phyloP scores from a whole-genome alignment of 78 protist species.

The Dictyostelium firmibasis region DNA sequence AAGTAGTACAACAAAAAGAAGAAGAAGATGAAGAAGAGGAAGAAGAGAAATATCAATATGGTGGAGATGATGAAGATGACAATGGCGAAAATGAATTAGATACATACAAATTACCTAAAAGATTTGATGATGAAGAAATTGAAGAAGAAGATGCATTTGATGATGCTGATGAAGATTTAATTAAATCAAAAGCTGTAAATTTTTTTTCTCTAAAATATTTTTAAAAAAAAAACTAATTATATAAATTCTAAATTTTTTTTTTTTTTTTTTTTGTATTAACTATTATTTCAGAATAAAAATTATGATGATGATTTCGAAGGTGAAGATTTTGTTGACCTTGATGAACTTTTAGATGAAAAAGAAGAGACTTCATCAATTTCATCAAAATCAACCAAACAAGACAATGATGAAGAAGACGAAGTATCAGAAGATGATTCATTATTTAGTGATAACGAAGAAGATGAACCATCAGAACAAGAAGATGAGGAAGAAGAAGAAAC shows the following conservation, averaged over 20 bases:
- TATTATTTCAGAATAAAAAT: slow-evolving; percentile 6
- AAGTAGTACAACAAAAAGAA: neutral
- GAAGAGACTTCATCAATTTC: slow-evolving; percentile 29
- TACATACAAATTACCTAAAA: slow-evolving; percentile 11
- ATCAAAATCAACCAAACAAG: neutral
- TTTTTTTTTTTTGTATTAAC: neutral
- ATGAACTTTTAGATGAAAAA: slow-evolving; percentile 61
- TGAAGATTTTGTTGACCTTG: slow-evolving; percentile 51
- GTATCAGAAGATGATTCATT: slow-evolving; percentile 10
- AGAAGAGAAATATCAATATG: neutral
- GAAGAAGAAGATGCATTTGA: slow-evolving; percentile 37
- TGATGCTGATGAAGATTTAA: slow-evolving; percentile 16
- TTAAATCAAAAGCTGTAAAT: neutral
- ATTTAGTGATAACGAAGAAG: neutral
- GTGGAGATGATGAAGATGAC: neutral
- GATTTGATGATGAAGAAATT: slow-evolving; percentile 66
- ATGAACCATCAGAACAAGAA: neutral
- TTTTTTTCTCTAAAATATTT: no score
- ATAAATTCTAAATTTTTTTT: neutral
- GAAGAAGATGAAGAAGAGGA: neutral
- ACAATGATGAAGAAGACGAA: slow-evolving; percentile 7
- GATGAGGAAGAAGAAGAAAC: slow-evolving; percentile 22
- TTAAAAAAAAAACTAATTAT: no score
- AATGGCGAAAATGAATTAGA: neutral
- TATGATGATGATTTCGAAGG: slow-evolving; percentile 32